Evolutionary conservation across 2,329 filamentous ascomycete genomes (phyloP), one percentile per base, ranked within the genome.

Genomic region (Hymenoscyphus repandus): DNA sequence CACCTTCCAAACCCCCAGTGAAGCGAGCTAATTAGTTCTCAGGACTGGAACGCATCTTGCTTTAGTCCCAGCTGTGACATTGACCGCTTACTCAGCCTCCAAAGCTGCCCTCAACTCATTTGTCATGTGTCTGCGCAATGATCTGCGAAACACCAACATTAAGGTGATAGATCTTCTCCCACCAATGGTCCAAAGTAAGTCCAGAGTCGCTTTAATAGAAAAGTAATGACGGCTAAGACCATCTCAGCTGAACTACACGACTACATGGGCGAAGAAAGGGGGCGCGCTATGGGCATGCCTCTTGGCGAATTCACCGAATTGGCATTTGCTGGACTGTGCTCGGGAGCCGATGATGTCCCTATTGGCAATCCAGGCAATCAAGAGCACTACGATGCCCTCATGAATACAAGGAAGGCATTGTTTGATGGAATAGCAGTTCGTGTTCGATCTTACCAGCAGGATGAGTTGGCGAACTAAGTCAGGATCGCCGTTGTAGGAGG

Each of bases 221-320:
- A 27, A 7, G 22, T 7, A 27, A 7, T 4, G 7, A 27, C 22
- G 22, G 22, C 22, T 27, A 34, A 39, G 53, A 11, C 22, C 34
- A 15, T 18, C 20, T 1, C 27, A 57, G 55, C 71, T 6, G 72
- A 75, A 54, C 52, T 76, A 0, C 72, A 75, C 50, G 68, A 75
- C 48, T 68, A 73, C 54, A 64, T 73, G 53, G 72, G 72, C n/a
- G 44, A 69, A 27, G 66, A 72, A 13, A 58, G 61, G 6, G 74
- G 74, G 3, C 65, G 67, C 2, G 57, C 63, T 5, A 50, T 79
- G 11, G 77, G 74, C 2, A 78, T 80, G 72, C 74, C 76, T 2
- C 48, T 77, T 15, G 60, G 59, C 2, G 57, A 66, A 2, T 79
- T 74, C 54, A 68, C 65, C 0, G 66, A 74, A 1, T 57, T 66